Conservation (phyloP, 1,139 yeast species). For the Keqinozyma sinolaborantium region DNA sequence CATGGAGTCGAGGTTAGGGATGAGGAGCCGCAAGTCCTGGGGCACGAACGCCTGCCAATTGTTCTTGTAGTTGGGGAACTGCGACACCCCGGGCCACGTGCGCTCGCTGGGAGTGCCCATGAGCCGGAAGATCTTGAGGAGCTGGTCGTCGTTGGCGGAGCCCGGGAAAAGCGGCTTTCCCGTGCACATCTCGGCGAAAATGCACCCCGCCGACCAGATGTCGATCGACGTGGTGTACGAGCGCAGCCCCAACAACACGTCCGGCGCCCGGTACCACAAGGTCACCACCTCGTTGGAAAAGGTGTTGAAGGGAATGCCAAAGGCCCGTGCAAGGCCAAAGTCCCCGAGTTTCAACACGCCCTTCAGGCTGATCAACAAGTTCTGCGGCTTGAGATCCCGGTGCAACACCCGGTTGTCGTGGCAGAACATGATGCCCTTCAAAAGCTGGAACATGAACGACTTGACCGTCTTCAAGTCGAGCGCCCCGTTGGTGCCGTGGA, state of each 20-base stretch:
- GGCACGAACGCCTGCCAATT: constrained; percentile 79
- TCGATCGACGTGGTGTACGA: constrained; percentile 95
- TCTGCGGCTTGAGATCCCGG: constrained; percentile 95
- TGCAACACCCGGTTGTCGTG: constrained; percentile 94
- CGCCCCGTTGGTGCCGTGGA: constrained; percentile 79
- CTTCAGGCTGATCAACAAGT: constrained; percentile 77
- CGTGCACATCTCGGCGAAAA: constrained; percentile 95
- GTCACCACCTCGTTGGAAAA: constrained; percentile 97
- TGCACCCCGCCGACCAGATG: constrained; percentile 99
- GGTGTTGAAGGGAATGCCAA: constrained; percentile 96
- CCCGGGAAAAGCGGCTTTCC: constrained; percentile 99
- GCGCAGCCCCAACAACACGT: constrained; percentile 89
- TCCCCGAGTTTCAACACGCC: constrained; percentile 96
- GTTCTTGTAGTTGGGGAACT: constrained; percentile 78
- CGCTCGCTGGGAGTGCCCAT: constrained; percentile 97
- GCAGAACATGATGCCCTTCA: constrained; percentile 89
- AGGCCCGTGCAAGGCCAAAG: constrained; percentile 95
- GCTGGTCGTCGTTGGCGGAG: constrained; percentile 90
- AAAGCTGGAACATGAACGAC: constrained; percentile 87
- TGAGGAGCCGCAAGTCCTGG: constrained; percentile 73
- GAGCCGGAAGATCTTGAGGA: constrained; percentile 79
- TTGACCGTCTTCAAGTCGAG: constrained; percentile 76
- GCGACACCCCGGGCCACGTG: constrained; percentile 93
- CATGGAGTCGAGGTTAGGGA: constrained; percentile 75
- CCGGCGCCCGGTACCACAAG: constrained; percentile 98